phyloP scores from a whole-genome alignment of 345 rosid genomes.

The Angophora floribunda region DNA sequence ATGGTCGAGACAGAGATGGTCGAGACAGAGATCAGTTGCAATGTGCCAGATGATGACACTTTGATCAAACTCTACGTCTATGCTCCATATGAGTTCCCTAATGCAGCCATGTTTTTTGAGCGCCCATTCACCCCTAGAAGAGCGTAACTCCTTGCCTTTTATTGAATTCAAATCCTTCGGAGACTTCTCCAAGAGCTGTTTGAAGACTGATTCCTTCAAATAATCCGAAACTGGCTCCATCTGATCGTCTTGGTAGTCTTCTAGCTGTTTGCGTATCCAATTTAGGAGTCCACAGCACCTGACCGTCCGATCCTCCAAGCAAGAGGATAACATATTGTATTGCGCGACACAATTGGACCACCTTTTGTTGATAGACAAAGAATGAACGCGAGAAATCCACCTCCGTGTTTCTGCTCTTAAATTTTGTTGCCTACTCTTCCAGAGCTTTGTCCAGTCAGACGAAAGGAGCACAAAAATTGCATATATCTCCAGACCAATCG shows the following conservation, averaged over 20 bases:
- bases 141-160: not conserved
- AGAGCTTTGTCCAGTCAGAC: not conserved
- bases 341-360: not conserved
- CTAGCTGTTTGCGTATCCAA: not conserved
- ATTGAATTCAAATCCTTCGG: no score
- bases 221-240: not conserved
- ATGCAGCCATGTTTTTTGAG: not conserved
- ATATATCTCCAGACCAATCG: not conserved
- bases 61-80: conserved; percentile 2
- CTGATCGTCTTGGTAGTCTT: not conserved
- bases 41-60: conserved; percentile 23
- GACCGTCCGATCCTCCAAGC: not conserved
- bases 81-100: not conserved
- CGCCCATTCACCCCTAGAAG: not conserved
- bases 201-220: not conserved
- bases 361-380: not conserved
- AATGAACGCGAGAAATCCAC: not conserved
- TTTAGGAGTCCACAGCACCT: not conserved
- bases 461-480: not conserved
- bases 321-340: not conserved
- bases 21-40: conserved; percentile 5
- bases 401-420: not conserved
- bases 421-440: not conserved
- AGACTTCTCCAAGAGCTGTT: not conserved
- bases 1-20: not conserved